phyloP scores from a whole-genome alignment of 2,329 filamentous ascomycete species.

The Monilinia laxa region DNA sequence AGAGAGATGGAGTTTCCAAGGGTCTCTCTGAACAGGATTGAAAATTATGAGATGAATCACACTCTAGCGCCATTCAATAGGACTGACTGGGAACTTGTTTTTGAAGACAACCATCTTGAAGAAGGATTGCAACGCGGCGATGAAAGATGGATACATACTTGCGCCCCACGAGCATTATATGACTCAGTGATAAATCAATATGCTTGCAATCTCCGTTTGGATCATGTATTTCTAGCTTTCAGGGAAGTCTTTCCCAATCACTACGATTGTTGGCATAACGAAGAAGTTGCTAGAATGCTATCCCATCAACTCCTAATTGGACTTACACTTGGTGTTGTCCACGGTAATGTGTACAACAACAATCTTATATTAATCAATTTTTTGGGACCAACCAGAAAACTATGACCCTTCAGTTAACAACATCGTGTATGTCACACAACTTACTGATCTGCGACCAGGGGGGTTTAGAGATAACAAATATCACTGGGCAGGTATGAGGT shows the following conservation, averaged over 20 bases:
- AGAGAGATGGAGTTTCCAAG: neutral
- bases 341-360: neutral
- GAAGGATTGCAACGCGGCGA: neutral
- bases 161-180: neutral
- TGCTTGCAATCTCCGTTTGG: neutral
- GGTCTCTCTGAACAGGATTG: neutral
- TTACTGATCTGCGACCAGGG: neutral
- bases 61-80: neutral
- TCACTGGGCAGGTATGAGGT: constrained; percentile 5
- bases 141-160: neutral
- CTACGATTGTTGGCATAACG: neutral
- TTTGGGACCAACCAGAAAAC: neutral
- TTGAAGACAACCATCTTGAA: neutral
- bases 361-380: neutral
- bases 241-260: neutral
- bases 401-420: neutral
- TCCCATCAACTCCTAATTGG: neutral
- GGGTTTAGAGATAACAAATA: neutral
- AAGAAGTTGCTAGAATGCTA: constrained; percentile 1
- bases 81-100: neutral
- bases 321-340: neutral
- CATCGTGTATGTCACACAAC: neutral
- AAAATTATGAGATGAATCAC: neutral
- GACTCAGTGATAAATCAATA: neutral
- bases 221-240: neutral